These are phyloP conservation scores for Arctostaphylos glauca DNA, from an alignment of 148 eudicot genomes.

Conservation along the genomic window DNA sequence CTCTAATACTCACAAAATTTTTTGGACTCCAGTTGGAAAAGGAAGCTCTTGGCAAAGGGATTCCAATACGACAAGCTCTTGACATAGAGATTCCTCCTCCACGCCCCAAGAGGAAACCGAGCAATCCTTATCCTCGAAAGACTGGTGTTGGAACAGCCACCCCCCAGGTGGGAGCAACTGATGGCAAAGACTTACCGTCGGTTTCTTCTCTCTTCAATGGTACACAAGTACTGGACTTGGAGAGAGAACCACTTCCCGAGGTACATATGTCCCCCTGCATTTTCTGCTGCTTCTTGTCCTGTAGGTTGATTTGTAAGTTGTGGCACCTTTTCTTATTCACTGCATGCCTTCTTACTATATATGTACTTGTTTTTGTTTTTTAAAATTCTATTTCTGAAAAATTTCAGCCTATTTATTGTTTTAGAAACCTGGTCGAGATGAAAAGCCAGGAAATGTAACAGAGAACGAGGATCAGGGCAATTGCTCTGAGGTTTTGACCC, in stretches of 20 bases:
- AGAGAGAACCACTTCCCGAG: slow-evolving; percentile 56
- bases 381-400: neutral
- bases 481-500: slow-evolving; percentile 38
- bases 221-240: slow-evolving; percentile 48
- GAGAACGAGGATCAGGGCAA: slow-evolving; percentile 31
- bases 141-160: slow-evolving; percentile 39
- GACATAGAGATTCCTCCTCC: slow-evolving; percentile 97
- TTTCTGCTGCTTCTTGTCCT: slow-evolving; percentile 15
- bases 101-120: slow-evolving; percentile 94
- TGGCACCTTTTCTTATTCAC: slow-evolving; percentile 1
- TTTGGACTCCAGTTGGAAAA: slow-evolving; percentile 73
- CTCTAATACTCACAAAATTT: neutral
- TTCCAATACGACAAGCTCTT: slow-evolving; percentile 62
- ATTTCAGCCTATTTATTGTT: slow-evolving; percentile 14
- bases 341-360: neutral
- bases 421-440: slow-evolving; percentile 53
- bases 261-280: slow-evolving; percentile 29
- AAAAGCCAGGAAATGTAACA: slow-evolving; percentile 29
- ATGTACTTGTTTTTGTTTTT: neutral
- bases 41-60: slow-evolving; percentile 91
- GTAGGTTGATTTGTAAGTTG: neutral
- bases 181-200: slow-evolving; percentile 38
- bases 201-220: slow-evolving; percentile 33
- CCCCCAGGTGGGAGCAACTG: slow-evolving; percentile 50
- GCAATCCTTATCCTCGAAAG: slow-evolving; percentile 95